Conservation (phyloP, 73 alveolate genomes). For the Tetrahymena elliotti region DNA sequence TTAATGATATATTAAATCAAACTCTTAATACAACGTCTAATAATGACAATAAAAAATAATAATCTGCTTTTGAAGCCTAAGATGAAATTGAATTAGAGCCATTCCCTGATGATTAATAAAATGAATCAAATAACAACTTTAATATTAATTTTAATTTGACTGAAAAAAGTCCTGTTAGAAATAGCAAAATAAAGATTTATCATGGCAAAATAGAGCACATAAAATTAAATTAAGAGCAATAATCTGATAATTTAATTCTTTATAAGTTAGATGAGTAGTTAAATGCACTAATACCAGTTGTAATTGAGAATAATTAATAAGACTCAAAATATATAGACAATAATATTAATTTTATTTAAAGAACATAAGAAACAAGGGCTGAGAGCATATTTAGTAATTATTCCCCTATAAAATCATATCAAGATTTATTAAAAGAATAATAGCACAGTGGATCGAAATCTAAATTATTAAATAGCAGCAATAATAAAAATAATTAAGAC, state of each 20-base stretch:
- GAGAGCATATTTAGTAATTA: background rate
- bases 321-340: background rate
- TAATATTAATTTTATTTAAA: too few species aligned
- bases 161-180: background rate
- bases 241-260: background rate
- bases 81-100: background rate
- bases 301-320: background rate
- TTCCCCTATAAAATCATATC: background rate
- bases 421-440: background rate
- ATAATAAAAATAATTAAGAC: background rate
- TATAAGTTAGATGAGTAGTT: background rate
- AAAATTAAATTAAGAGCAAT: background rate
- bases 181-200: background rate
- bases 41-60: background rate
- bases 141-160: background rate
- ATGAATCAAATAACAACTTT: background rate
- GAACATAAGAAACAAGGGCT: background rate
- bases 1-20: background rate
- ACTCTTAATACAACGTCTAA: background rate
- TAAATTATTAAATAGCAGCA: background rate
- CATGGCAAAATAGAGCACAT: background rate
- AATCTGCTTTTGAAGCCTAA: background rate
- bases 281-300: background rate
- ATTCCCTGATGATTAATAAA: background rate
- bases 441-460: background rate